Evolutionary conservation across 805 yeast species (phyloP), one percentile per base, ranked within the genome.

Genomic region (Saccharomycopsis amapae): DNA sequence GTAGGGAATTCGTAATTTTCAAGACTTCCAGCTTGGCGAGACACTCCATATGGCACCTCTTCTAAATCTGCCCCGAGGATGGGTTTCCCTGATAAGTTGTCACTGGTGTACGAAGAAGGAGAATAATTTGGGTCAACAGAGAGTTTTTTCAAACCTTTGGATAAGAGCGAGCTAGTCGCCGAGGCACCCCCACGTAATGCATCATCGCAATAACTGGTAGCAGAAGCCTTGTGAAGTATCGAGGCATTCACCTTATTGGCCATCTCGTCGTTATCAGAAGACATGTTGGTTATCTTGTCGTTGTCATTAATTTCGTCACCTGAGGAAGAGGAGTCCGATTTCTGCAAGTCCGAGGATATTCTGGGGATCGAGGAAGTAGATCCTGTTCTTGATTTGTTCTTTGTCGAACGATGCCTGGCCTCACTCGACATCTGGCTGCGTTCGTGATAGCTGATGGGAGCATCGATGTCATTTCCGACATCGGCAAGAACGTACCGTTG

Each of bases 21-120:
- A 22, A 89, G 63, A 10, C 64, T 66, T 51, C 76, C 78, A 1
- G 97, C 89, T 63, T 93, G 98, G 51, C 98, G 75, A 40, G 78
- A 80, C 44, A 93, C 77, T 1, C 97, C 97, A 56, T 85, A 89
- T 0, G 98, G 98, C 10, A 93, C 96, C 63, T 93, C 98, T 62
- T 93, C 98, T 49, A 93, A 71, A 58, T 89, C 96, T 0, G 97
- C 97, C 6, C 50, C 50, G 19, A 46, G 24, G 5, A 46, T 26
- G 25, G 45, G 20, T 37, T 38, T 26, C 19, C 46, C 26, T n/a
- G n/a, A n/a, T n/a, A n/a, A n/a, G n/a, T n/a, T n/a, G n/a, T n/a
- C n/a, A n/a, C n/a, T n/a, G n/a, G n/a, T n/a, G n/a, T n/a, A n/a
- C n/a, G n/a, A n/a, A n/a, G n/a, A n/a, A n/a, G n/a, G n/a, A n/a